Evolutionary conservation across 2,329 filamentous ascomycete genomes (phyloP).

Genomic region (Colletotrichum neosansevieriae): DNA sequence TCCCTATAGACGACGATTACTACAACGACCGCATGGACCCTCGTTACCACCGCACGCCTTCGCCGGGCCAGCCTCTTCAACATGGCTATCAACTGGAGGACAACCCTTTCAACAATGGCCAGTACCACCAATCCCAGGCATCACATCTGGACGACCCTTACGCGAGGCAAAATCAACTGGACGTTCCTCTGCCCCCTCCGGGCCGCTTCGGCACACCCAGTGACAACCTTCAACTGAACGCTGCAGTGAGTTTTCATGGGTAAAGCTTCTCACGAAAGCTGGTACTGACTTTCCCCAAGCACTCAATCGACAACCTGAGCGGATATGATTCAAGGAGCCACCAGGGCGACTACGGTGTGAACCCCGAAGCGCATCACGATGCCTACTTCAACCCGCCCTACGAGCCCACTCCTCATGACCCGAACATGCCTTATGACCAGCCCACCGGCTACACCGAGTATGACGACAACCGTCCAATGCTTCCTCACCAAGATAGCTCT

Average conservation of each 20-base stretch:
- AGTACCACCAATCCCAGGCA: constrained; percentile 51
- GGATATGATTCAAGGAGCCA: constrained; percentile 57
- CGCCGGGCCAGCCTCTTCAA: constrained; percentile 79
- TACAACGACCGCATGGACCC: constrained; percentile 71
- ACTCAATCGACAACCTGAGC: constrained; percentile 65
- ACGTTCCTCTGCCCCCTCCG: constrained; percentile 44
- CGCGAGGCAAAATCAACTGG: constrained; percentile 58
- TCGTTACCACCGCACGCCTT: constrained; percentile 74
- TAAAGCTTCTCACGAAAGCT: not conserved
- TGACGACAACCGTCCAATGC: constrained; percentile 81
- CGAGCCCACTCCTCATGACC: constrained; percentile 73
- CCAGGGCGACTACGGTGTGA: constrained; percentile 77
- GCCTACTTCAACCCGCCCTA: constrained; percentile 88
- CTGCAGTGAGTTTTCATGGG: constrained; percentile 73
- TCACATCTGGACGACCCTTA: constrained; percentile 76
- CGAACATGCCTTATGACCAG: constrained; percentile 64
- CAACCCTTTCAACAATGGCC: constrained; percentile 69
- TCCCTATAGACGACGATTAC: constrained; percentile 67
- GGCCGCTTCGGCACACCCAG: constrained; percentile 67
- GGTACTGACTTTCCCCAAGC: constrained; percentile 51
- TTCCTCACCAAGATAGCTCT: constrained; percentile 70
- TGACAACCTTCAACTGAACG: constrained; percentile 85
- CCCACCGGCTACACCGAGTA: constrained; percentile 60
- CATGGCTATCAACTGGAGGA: constrained; percentile 88
- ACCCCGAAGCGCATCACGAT: constrained; percentile 89